Conservation (phyloP, 768 basidiomycete genomes). For the Leccinum disarticulatum region DNA sequence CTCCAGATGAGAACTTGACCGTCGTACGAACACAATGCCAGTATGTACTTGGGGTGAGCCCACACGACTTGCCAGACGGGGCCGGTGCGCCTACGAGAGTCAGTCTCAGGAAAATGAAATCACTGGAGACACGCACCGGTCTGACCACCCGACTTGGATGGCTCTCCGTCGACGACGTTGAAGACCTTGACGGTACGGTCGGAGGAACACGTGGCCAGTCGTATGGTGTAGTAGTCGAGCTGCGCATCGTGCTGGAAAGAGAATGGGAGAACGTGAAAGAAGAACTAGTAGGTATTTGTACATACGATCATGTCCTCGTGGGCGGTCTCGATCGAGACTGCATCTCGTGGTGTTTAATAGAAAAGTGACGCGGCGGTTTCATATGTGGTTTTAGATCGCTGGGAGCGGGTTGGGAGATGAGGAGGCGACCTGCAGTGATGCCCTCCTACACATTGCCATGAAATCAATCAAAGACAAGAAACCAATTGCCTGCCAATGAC, state of each 20-base stretch:
- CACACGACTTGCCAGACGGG: constrained; percentile 99
- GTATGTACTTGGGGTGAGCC: constrained; percentile 97
- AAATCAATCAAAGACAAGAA: too few relatives aligned
- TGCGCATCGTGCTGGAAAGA: constrained; percentile 90
- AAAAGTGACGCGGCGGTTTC: not conserved
- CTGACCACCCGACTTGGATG: constrained; percentile 65
- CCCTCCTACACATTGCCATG: too few relatives aligned
- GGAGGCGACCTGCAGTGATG: too few relatives aligned
- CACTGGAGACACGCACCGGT: constrained; percentile 54
- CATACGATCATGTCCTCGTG: constrained; percentile 98
- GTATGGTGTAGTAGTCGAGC: constrained; percentile 95
- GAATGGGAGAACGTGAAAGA: not conserved
- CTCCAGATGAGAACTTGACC: constrained; percentile 99
- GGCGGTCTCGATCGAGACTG: constrained; percentile 87
- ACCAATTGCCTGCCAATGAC: too few relatives aligned
- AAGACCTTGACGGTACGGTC: constrained; percentile 96
- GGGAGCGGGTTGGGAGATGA: too few relatives aligned
- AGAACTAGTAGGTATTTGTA: not conserved
- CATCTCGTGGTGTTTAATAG: constrained; percentile 37
- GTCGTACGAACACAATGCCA: constrained; percentile 98
- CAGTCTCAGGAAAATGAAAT: not conserved
- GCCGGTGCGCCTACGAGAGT: constrained; percentile 74
- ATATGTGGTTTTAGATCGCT: too few relatives aligned
- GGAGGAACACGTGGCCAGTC: constrained; percentile 94
- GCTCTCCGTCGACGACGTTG: constrained; percentile 87